These are phyloP conservation scores for Zoysia matrella DNA, from an alignment of 202 grass and related monocot species.

Conservation along the genomic window DNA sequence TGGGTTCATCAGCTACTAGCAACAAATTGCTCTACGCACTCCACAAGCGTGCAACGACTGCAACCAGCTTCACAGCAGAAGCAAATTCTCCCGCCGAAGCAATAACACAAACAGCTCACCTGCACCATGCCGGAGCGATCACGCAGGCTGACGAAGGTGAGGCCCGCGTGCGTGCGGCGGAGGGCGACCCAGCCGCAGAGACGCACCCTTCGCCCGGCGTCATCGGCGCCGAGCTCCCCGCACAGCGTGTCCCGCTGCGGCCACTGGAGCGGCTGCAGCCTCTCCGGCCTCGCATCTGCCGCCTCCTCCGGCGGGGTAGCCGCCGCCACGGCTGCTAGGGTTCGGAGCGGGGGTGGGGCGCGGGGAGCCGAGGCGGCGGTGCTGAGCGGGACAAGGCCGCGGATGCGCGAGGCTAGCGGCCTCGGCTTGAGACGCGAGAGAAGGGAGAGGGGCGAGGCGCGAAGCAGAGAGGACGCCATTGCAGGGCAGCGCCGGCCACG, in stretches of 20 bases:
- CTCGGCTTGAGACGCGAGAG: constrained; percentile 50
- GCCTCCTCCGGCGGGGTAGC: constrained; percentile 33
- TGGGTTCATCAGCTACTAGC: not conserved
- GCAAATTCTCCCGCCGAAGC: not conserved
- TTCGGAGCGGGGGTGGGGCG: constrained; percentile 40
- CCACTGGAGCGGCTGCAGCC: constrained; percentile 64
- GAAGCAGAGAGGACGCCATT: constrained; percentile 72
- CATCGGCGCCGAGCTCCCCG: constrained; percentile 59
- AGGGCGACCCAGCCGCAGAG: constrained; percentile 98
- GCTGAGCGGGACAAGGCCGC: constrained; percentile 41
- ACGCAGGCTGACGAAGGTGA: constrained; percentile 88
- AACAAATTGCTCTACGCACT: not conserved
- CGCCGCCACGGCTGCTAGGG: constrained; percentile 42
- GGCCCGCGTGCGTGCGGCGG: constrained; percentile 72
- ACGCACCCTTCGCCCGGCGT: constrained; percentile 70
- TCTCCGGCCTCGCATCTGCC: constrained; percentile 14
- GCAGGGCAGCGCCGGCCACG: not conserved
- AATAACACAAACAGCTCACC: constrained; percentile 36
- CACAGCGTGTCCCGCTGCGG: constrained; percentile 62
- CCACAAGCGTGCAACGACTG: not conserved
- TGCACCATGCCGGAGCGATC: constrained; percentile 84
- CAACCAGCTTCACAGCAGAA: not conserved
- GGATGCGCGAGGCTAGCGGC: constrained; percentile 26
- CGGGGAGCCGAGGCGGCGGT: not conserved
- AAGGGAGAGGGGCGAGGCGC: constrained; percentile 64